Conservation (phyloP, 73 alveolate species). For the Stentor roeselii region DNA sequence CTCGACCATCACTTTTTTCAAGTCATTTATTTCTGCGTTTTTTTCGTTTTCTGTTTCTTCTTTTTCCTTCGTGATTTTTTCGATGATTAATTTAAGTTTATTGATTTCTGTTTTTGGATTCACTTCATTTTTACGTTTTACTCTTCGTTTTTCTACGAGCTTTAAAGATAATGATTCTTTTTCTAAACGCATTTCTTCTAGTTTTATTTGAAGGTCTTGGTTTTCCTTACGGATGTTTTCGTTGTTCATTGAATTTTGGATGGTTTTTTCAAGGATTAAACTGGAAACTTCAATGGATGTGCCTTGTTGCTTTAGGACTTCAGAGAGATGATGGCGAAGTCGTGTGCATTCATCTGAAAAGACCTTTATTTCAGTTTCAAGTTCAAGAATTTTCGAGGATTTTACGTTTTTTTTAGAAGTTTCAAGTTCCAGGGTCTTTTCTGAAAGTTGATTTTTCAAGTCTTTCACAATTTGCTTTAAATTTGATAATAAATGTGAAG, state of each 20-base stretch:
- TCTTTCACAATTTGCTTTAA: conserved; percentile 39
- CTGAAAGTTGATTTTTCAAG: neutral
- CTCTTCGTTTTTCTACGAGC: neutral
- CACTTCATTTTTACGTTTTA: neutral
- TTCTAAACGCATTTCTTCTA: neutral
- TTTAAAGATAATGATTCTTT: neutral
- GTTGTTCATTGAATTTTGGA: neutral
- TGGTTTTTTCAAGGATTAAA: neutral
- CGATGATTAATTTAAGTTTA: neutral
- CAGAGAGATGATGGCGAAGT: conserved; percentile 36
- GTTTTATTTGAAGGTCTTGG: neutral
- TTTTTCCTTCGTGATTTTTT: neutral
- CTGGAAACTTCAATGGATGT: neutral
- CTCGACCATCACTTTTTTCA: neutral
- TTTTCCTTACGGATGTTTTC: neutral
- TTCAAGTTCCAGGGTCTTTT: neutral
- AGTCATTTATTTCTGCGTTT: neutral
- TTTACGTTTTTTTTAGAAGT: conserved; percentile 20
- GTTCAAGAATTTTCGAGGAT: conserved; percentile 32
- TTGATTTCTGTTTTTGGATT: neutral
- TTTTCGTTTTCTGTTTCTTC: neutral
- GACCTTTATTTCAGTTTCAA: conserved; percentile 43
- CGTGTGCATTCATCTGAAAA: conserved; percentile 47
- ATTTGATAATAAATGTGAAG: neutral
- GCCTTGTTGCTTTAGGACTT: neutral